Base-by-base conservation (phyloP, 1,284 basidiomycete genomes). In the Rhodotorula sp. region DNA sequence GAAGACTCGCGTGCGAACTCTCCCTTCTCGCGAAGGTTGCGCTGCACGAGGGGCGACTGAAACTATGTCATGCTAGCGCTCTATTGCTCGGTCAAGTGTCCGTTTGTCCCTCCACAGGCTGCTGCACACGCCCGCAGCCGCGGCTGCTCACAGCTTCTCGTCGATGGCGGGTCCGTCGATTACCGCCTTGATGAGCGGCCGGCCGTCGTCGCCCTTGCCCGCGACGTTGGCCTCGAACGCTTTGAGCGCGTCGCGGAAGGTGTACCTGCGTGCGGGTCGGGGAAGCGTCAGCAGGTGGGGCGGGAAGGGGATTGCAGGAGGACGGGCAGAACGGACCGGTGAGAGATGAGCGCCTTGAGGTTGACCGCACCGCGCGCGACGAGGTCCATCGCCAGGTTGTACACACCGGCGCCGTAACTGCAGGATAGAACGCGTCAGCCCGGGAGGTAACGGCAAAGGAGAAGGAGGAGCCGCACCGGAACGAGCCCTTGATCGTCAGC, bases 401-500 rank as follows among this genome's bases (percentile, higher is more conserved):
- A 85, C 58, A 91, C 90, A 39, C 91, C 92, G 58, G 90, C 88
- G 27, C 74, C 74, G 66, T 76, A 78, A 10, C 66, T 74, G 51
- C 10, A 34, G 5, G 22, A n/a, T n/a, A n/a, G n/a, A n/a, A n/a
- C n/a, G n/a, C n/a, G n/a, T n/a, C n/a, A n/a, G n/a, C n/a, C n/a
- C n/a, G n/a, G n/a, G n/a, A n/a, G n/a, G n/a, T n/a, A n/a, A n/a
- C n/a, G n/a, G n/a, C n/a, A n/a, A 21, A 12, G 37, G 17, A 13
- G 17, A n/a, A 32, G 39, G 21, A 9, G 56, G 6, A 7, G 22
- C 48, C 90, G 76, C 91, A 94, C 73, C 92, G 89, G 89, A 94
- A 94, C 27, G 91, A 92, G 58, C 92, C 92, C 78, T 89, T 90
- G 81, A 93, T 85, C 73, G 85, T 87, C 46, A 96, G 81, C 81